Percentiles rank a stretch among this genome's conserved stretches.
These are phyloP conservation scores for Lachancea waltii DNA, from an alignment of 805 yeast genomes.

Conservation along the genomic window DNA sequence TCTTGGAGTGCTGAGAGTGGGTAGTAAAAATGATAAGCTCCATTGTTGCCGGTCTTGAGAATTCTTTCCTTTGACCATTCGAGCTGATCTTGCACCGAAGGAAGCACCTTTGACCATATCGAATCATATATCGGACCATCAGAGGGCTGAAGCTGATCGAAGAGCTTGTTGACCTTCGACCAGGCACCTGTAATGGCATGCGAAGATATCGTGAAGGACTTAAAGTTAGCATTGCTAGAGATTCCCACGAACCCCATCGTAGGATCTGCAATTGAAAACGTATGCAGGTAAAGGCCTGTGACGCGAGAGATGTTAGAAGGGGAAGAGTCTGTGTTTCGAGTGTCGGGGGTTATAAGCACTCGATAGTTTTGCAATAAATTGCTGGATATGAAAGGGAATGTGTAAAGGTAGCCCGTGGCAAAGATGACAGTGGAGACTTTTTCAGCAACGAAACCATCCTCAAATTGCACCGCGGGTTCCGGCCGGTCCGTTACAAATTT, in stretches of 20 bases:
- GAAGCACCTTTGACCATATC: slow-evolving; percentile 18
- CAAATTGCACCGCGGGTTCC: slow-evolving; percentile 22
- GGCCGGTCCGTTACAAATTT: slow-evolving; percentile 21
- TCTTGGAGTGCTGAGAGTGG: slow-evolving; percentile 12
- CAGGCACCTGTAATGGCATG: slow-evolving; percentile 17
- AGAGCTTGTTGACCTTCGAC: slow-evolving; percentile 12
- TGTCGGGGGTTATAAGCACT: slow-evolving; percentile 16
- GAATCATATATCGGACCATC: slow-evolving; percentile 18
- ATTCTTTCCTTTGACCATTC: slow-evolving; percentile 16
- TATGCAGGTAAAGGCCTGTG: slow-evolving; percentile 40
- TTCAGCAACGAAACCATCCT: slow-evolving; percentile 27
- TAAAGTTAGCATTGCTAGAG: slow-evolving; percentile 20
- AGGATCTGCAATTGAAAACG: slow-evolving; percentile 42
- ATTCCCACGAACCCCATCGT: slow-evolving; percentile 40
- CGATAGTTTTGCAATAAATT: slow-evolving; percentile 12
- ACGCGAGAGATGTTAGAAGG: slow-evolving; percentile 29
- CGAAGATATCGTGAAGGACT: slow-evolving; percentile 18
- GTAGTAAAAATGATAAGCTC: slow-evolving; percentile 17
- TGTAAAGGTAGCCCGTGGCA: slow-evolving; percentile 42
- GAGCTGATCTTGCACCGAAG: slow-evolving; percentile 15
- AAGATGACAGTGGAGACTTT: slow-evolving; percentile 37
- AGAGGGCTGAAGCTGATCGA: slow-evolving; percentile 7
- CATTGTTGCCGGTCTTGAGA: slow-evolving; percentile 14
- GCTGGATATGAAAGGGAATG: slow-evolving; percentile 16
- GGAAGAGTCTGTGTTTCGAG: slow-evolving; percentile 9